These are phyloP conservation scores for Hygrocybe coccinea DNA, from an alignment of 768 basidiomycete species.

Conservation along the genomic window DNA sequence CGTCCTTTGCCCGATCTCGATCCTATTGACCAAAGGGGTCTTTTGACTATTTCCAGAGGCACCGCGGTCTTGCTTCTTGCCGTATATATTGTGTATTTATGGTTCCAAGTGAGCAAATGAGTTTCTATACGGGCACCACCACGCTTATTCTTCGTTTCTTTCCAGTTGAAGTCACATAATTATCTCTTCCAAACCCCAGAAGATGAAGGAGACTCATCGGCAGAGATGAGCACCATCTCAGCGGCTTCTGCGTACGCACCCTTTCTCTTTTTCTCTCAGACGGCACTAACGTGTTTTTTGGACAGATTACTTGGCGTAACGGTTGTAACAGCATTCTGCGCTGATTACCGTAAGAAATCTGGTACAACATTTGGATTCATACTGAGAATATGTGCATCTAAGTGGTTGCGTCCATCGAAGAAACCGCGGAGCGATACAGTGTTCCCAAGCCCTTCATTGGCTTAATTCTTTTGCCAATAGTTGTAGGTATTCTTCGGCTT, in stretches of 20 bases:
- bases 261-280: conserved; percentile 1
- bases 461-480: conserved; percentile 81
- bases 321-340: conserved; percentile 80
- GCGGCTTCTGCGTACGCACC: conserved; percentile 52
- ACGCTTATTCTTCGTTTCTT: neutral
- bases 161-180: conserved; percentile 67
- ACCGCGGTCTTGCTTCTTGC: conserved; percentile 70
- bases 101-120: conserved; percentile 58
- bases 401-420: conserved; percentile 92
- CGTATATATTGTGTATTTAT: conserved; percentile 70
- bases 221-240: conserved; percentile 66
- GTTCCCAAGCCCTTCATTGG: conserved; percentile 86
- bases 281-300: neutral
- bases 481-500: conserved; percentile 38
- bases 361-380: neutral
- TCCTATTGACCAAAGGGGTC: conserved; percentile 37
- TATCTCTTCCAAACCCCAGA: conserved; percentile 45
- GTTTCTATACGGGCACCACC: neutral
- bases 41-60: conserved; percentile 73
- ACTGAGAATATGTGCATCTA: conserved; percentile 20
- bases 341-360: conserved; percentile 63
- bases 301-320: conserved; percentile 67
- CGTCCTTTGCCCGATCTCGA: conserved; percentile 17
- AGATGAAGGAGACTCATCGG: conserved; percentile 35
- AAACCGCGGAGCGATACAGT: conserved; percentile 73